These are phyloP conservation scores for Chondrus crispus DNA, from an alignment of 23 red algal genomes.

Conservation along the genomic window DNA sequence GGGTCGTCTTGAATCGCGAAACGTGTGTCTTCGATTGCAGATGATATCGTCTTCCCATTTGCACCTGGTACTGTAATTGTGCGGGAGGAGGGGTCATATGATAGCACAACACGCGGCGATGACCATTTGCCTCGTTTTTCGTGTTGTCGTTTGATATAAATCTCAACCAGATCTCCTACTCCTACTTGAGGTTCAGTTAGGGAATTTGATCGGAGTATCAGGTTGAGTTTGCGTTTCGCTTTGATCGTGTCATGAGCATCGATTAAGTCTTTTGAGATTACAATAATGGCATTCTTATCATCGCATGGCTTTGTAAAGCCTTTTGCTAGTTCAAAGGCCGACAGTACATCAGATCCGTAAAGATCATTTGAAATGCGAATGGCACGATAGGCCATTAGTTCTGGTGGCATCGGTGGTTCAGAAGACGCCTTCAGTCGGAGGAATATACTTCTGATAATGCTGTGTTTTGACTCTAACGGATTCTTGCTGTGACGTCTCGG, in stretches of 20 bases:
- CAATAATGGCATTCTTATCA: too few relatives aligned
- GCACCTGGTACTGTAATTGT: not conserved
- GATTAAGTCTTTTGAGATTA: too few relatives aligned
- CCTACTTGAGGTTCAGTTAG: not conserved
- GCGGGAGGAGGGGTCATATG: not conserved
- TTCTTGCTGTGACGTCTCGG: not conserved
- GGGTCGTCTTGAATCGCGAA: not conserved
- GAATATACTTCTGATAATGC: not conserved
- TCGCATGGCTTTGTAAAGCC: not conserved
- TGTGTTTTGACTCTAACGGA: not conserved
- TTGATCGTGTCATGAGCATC: too few relatives aligned
- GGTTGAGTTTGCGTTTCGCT: not conserved
- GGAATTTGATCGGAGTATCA: constrained; percentile 7
- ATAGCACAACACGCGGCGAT: not conserved
- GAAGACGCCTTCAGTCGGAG: not conserved
- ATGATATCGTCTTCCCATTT: not conserved
- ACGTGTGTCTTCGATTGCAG: not conserved
- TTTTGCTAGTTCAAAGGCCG: not conserved
- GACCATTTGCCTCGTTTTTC: not conserved
- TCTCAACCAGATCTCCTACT: not conserved
- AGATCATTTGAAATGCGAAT: not conserved
- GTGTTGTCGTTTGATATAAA: not conserved
- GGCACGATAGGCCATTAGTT: not conserved
- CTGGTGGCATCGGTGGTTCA: not conserved
- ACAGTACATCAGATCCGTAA: not conserved